A percentile compares a stretch with the other conserved stretches of the same genome.
These are phyloP conservation scores for Clavariopsis aquatica DNA, from an alignment of 495 filamentous ascomycete species.

Conservation along the genomic window DNA sequence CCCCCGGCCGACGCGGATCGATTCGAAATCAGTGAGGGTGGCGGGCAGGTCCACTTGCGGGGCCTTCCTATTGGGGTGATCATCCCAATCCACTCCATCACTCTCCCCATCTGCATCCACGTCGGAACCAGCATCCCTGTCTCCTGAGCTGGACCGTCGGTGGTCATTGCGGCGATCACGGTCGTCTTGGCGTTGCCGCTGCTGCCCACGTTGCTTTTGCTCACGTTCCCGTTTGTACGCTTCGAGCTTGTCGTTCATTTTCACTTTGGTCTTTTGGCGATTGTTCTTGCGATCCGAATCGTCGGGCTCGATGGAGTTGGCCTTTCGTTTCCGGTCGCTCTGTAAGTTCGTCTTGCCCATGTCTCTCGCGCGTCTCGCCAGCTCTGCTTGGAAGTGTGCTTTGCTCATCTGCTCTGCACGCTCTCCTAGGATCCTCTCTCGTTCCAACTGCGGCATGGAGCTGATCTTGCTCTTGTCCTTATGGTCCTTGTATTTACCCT, in stretches of 20 bases:
- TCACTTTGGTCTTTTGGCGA: conserved; percentile 69
- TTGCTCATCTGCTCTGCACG: conserved; percentile 80
- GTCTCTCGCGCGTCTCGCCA: conserved; percentile 71
- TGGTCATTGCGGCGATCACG: conserved; percentile 60
- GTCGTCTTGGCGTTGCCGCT: conserved; percentile 67
- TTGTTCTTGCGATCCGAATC: conserved; percentile 75
- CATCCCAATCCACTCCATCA: conserved; percentile 79
- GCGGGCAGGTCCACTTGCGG: conserved; percentile 62
- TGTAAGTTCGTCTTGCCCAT: conserved; percentile 52
- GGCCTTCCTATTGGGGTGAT: conserved; percentile 45
- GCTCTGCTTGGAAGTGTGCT: conserved; percentile 75
- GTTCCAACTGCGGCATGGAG: conserved; percentile 83
- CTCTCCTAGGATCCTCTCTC: conserved; percentile 86
- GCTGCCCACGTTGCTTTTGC: conserved; percentile 81
- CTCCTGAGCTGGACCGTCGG: conserved; percentile 38
- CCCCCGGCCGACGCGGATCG: conserved; percentile 74
- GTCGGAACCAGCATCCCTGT: conserved; percentile 52
- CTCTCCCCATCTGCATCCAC: conserved; percentile 75
- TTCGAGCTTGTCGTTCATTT: conserved; percentile 57
- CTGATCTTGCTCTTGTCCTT: conserved; percentile 81
- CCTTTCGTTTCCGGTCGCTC: conserved; percentile 72
- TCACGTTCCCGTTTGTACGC: conserved; percentile 81
- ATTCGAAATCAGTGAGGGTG: conserved; percentile 77
- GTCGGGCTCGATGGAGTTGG: conserved; percentile 70
- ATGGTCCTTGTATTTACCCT: conserved; percentile 78